Evolutionary conservation across 257 asterid genomes (phyloP).

Genomic region (Jaltomata sinuosa): DNA sequence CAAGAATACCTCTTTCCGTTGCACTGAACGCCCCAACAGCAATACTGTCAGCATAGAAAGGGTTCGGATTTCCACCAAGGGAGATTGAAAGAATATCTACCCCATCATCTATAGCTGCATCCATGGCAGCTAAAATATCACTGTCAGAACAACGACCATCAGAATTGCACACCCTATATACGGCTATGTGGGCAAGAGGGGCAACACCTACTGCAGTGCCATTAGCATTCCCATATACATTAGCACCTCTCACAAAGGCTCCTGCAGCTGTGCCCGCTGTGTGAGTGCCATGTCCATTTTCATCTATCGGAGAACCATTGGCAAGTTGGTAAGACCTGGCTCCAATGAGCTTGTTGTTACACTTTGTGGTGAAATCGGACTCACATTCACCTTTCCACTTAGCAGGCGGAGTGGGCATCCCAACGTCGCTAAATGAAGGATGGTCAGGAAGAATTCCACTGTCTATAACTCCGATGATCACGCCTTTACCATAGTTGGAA

Average conservation of each 20-base stretch:
- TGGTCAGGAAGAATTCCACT: constrained; percentile 32
- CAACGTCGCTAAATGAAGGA: constrained; percentile 40
- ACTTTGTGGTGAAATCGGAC: neutral
- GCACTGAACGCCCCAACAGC: constrained; percentile 37
- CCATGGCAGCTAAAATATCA: constrained; percentile 35
- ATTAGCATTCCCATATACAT: constrained; percentile 32
- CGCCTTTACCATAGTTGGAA: constrained; percentile 42
- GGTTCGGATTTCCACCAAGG: neutral
- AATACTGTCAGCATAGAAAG: constrained; percentile 2
- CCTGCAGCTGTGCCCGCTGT: constrained; percentile 51
- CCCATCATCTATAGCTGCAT: constrained; percentile 35
- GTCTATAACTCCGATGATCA: constrained; percentile 42
- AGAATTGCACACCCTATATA: constrained; percentile 26
- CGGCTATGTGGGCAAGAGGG: constrained; percentile 48
- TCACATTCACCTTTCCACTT: constrained; percentile 46
- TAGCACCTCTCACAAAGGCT: constrained; percentile 32
- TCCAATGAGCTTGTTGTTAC: constrained; percentile 53
- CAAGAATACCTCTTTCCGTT: constrained; percentile 32
- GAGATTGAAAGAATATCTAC: constrained; percentile 32
- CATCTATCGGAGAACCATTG: constrained; percentile 8
- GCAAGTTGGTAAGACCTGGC: constrained; percentile 9
- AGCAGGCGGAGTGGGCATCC: constrained; percentile 42
- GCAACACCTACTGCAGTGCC: constrained; percentile 50
- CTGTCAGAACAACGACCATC: constrained; percentile 10
- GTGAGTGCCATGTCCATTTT: constrained; percentile 43